Conservation (phyloP, 257 asterid species). For the Marsdenia floribunda region DNA sequence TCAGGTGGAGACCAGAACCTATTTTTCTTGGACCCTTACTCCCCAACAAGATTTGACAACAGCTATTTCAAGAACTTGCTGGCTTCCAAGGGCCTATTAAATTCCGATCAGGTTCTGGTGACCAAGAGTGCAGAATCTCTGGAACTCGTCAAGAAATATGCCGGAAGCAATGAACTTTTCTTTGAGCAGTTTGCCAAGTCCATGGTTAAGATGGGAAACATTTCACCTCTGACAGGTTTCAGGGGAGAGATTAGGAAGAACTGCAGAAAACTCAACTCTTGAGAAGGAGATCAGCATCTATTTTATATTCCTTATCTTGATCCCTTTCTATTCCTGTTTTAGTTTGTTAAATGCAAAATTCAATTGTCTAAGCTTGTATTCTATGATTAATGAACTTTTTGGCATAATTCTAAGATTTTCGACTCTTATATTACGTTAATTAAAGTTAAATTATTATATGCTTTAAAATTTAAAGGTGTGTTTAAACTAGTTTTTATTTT, state of each 20-base stretch:
- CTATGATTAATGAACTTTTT: not conserved
- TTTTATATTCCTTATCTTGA: not conserved
- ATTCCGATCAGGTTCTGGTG: constrained; percentile 69
- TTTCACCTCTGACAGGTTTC: constrained; percentile 72
- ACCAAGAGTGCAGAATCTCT: constrained; percentile 55
- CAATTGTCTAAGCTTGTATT: constrained; percentile 2
- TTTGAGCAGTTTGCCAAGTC: constrained; percentile 73
- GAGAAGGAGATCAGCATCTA: not conserved
- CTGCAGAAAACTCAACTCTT: constrained; percentile 67
- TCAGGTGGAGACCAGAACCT: constrained; percentile 88
- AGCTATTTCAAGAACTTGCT: constrained; percentile 66
- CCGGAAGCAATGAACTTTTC: constrained; percentile 52
- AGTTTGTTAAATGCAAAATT: not conserved
- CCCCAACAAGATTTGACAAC: constrained; percentile 70
- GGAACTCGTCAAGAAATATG: constrained; percentile 64
- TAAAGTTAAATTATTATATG: no score
- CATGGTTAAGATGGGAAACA: constrained; percentile 80
- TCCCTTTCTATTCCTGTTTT: not conserved
- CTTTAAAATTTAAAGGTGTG: no score
- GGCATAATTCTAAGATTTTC: no score
- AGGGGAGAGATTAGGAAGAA: constrained; percentile 66
- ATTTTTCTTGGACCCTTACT: constrained; percentile 51
- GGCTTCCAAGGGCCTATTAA: constrained; percentile 65
- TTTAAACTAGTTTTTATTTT: no score
- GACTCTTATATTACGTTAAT: no score